A percentile compares a stretch with the other conserved stretches of the same genome.
Evolutionary conservation across 2,329 filamentous ascomycete species (phyloP).

Genomic region (Alternaria dauci): DNA sequence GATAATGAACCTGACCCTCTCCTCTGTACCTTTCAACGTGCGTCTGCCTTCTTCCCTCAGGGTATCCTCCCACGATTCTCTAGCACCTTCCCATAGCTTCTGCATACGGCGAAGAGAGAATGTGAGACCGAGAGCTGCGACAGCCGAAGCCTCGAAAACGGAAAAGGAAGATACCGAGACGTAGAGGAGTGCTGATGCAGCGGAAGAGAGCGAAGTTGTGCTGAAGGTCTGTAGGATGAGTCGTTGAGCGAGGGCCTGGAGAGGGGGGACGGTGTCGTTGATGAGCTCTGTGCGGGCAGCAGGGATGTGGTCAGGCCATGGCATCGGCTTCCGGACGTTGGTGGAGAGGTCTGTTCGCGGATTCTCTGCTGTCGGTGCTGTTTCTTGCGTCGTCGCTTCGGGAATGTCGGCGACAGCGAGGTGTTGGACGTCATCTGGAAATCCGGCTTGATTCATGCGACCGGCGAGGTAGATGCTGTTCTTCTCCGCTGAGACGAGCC

Average conservation of each 20-base stretch:
- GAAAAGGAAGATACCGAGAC: conserved; percentile 61
- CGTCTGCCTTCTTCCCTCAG: conserved; percentile 65
- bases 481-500: conserved; percentile 80
- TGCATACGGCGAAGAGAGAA: conserved; percentile 67
- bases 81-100: conserved; percentile 64
- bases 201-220: conserved; percentile 68
- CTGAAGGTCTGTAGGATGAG: conserved; percentile 76
- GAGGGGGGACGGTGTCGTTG: conserved; percentile 51
- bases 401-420: conserved; percentile 15
- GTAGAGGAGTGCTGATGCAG: conserved; percentile 65
- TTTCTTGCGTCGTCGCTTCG: conserved; percentile 25
- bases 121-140: conserved; percentile 67
- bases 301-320: conserved; percentile 80
- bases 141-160: conserved; percentile 65
- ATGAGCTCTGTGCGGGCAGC: conserved; percentile 66
- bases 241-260: conserved; percentile 57
- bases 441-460: conserved; percentile 71
- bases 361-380: conserved; percentile 29
- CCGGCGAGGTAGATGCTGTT: conserved; percentile 85
- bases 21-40: conserved; percentile 64
- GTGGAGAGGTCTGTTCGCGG: conserved; percentile 35
- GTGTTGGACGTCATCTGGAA: conserved; percentile 45
- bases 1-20: conserved; percentile 58
- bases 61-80: conserved; percentile 61
- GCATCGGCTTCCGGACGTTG: conserved; percentile 45